Percentiles rank a stretch among this genome's conserved stretches.
These are phyloP conservation scores for Chlorella variabilis DNA, from an alignment of 163 green algal species.

Conservation along the genomic window DNA sequence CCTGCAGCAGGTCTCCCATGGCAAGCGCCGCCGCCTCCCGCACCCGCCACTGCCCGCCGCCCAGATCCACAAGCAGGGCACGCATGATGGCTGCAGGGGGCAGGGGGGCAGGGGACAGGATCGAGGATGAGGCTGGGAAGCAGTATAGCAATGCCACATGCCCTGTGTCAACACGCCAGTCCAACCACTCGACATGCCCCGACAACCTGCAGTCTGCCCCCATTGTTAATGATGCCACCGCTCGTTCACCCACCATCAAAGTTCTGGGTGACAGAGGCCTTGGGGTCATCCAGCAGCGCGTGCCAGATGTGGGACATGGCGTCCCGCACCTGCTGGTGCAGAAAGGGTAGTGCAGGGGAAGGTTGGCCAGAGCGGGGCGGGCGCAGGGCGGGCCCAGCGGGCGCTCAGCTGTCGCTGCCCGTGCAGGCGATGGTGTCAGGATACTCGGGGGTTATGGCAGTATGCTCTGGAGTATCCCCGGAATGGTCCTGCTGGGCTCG, in stretches of 20 bases:
- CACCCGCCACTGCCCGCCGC: conserved; percentile 82
- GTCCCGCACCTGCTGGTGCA: conserved; percentile 20
- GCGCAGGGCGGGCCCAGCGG: too few relatives aligned
- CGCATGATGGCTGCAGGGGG: conserved; percentile 59
- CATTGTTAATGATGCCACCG: too few relatives aligned
- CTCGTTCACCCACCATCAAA: conserved; percentile 45
- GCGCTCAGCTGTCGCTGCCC: too few relatives aligned
- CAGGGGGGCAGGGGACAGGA: background rate
- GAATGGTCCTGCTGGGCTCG: too few relatives aligned
- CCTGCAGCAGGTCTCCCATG: conserved; percentile 75
- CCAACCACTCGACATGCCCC: too few relatives aligned
- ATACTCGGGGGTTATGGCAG: too few relatives aligned
- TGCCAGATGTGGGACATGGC: conserved; percentile 78
- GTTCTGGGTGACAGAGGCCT: conserved; percentile 67
- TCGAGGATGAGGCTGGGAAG: too few relatives aligned
- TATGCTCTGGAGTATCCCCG: too few relatives aligned
- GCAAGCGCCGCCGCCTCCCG: conserved; percentile 78
- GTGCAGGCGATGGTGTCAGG: too few relatives aligned
- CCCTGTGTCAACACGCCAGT: too few relatives aligned
- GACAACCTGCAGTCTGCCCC: too few relatives aligned
- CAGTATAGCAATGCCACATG: too few relatives aligned
- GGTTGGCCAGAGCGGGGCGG: background rate
- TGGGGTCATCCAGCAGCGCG: conserved; percentile 77
- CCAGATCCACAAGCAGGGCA: conserved; percentile 77
- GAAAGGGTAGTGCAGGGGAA: background rate